Evolutionary conservation across 345 rosid genomes (phyloP).

Genomic region (Populus davidiana): DNA sequence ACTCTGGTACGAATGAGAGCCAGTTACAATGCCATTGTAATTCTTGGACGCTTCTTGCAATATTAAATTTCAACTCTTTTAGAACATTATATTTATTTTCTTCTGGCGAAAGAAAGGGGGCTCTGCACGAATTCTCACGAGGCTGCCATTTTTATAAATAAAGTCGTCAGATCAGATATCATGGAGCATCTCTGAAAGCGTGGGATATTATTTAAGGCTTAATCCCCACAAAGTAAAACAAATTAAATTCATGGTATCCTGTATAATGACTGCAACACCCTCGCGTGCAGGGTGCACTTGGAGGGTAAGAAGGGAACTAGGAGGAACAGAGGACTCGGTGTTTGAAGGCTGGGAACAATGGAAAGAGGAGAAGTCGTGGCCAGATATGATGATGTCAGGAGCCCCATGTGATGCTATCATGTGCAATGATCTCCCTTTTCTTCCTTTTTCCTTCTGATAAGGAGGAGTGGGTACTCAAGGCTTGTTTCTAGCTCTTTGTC

Average conservation of each 20-base stretch:
- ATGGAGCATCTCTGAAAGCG: not conserved
- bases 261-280: not conserved
- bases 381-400: constrained; percentile 72
- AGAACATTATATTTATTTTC: constrained; percentile 18
- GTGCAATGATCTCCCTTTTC: constrained; percentile 16
- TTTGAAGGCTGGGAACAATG: constrained; percentile 71
- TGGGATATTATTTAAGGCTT: not conserved
- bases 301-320: not conserved
- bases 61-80: not conserved
- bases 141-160: constrained; percentile 7
- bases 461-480: not conserved
- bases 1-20: not conserved
- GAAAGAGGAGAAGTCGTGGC: constrained; percentile 65
- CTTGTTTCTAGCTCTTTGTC: not conserved
- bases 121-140: constrained; percentile 26
- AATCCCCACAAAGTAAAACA: not conserved
- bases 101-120: constrained; percentile 41
- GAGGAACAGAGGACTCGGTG: constrained; percentile 38
- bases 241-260: not conserved
- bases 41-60: constrained; percentile 6
- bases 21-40: not conserved
- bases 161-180: constrained; percentile 2
- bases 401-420: constrained; percentile 47
- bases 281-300: not conserved
- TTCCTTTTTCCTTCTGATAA: not conserved